These are phyloP conservation scores for Aureobasidium sp. DNA, from an alignment of 2,329 filamentous ascomycete species.

Conservation along the genomic window DNA sequence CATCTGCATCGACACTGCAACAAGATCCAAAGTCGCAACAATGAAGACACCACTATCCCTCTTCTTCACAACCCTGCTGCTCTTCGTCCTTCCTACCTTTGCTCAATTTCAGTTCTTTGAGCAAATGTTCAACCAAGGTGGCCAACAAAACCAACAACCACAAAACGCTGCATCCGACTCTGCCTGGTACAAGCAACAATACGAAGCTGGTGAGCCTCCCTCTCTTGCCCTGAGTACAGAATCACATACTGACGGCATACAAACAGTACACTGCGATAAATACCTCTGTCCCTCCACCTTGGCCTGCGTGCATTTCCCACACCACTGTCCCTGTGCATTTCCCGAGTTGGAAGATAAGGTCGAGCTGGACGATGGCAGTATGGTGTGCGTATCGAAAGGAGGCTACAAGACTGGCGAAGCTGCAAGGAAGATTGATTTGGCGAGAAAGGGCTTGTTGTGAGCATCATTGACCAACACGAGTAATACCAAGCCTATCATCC, in stretches of 20 bases:
- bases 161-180: slow-evolving; percentile 83
- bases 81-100: slow-evolving; percentile 46
- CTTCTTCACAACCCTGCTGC: slow-evolving; percentile 44
- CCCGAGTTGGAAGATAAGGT: slow-evolving; percentile 54
- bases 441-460: slow-evolving; percentile 66
- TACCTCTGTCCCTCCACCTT: slow-evolving; percentile 93
- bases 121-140: slow-evolving; percentile 76
- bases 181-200: slow-evolving; percentile 64
- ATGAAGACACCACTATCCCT: slow-evolving; percentile 21
- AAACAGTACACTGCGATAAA: slow-evolving; percentile 71
- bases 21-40: neutral
- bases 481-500: neutral
- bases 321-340: slow-evolving; percentile 92
- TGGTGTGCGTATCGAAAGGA: slow-evolving; percentile 66
- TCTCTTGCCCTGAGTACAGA: too few relatives aligned
- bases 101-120: slow-evolving; percentile 98
- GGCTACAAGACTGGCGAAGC: slow-evolving; percentile 66
- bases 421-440: slow-evolving; percentile 67
- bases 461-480: neutral
- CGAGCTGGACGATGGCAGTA: slow-evolving; percentile 64
- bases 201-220: slow-evolving; percentile 51
- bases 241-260: neutral
- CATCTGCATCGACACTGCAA: neutral
- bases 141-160: slow-evolving; percentile 49
- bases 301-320: slow-evolving; percentile 90